Conservation (phyloP, 495 filamentous ascomycete genomes). For the Penicillium atrosanguineum region DNA sequence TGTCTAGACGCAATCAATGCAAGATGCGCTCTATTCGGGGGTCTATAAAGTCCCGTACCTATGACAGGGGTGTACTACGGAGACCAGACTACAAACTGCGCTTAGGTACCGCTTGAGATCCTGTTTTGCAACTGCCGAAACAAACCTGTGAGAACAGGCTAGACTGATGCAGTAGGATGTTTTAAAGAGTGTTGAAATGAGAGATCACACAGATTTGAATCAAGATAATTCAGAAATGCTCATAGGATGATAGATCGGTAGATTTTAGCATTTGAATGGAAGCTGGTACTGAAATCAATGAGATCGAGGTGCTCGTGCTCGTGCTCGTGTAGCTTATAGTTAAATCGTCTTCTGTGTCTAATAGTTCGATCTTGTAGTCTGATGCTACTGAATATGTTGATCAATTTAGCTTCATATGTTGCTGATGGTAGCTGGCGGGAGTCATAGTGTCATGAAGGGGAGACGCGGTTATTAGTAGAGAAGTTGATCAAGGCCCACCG, state of each 20-base stretch:
- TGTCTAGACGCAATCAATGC: background rate
- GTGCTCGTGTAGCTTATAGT: background rate
- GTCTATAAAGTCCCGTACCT: background rate
- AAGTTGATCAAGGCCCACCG: background rate
- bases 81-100: background rate
- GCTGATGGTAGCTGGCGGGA: no score
- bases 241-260: background rate
- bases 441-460: background rate
- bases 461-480: background rate
- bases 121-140: background rate
- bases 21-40: background rate
- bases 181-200: background rate
- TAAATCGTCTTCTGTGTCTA: background rate
- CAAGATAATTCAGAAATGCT: background rate
- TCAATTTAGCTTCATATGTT: background rate
- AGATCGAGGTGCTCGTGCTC: background rate
- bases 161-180: background rate
- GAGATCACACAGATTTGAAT: background rate
- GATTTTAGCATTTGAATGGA: background rate
- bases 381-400: background rate
- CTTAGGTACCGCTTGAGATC: background rate
- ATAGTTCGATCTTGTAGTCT: background rate
- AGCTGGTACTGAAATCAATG: background rate
- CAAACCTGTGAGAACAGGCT: background rate
- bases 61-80: background rate